Conservation (phyloP, 2,329 filamentous ascomycete genomes). For the Metarhizium robertsii region DNA sequence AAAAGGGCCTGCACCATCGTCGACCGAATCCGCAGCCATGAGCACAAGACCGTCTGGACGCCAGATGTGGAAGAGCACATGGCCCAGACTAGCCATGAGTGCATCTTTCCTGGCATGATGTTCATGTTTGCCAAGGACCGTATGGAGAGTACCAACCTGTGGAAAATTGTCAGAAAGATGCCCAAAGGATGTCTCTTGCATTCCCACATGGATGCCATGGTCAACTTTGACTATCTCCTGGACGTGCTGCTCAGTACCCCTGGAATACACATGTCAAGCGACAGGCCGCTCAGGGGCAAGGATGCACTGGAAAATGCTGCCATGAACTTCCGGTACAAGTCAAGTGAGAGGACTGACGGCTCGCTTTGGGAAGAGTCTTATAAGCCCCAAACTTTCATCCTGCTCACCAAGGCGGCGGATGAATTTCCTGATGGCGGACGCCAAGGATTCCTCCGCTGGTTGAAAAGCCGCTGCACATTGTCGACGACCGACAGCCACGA, state of each 20-base stretch:
- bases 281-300: conserved; percentile 44
- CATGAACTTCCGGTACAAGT: conserved; percentile 55
- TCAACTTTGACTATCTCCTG: conserved; percentile 75
- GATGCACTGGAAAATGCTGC: conserved; percentile 42
- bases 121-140: conserved; percentile 77
- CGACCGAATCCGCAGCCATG: conserved; percentile 65
- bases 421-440: conserved; percentile 66
- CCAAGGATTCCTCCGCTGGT: conserved; percentile 65
- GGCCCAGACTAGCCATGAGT: conserved; percentile 50
- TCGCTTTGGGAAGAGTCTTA: conserved; percentile 63
- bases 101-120: conserved; percentile 85
- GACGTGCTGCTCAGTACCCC: conserved; percentile 60
- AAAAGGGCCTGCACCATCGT: conserved; percentile 72
- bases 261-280: conserved; percentile 63
- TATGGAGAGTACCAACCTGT: conserved; percentile 78
- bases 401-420: conserved; percentile 55
- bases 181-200: conserved; percentile 83
- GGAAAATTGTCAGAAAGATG: conserved; percentile 76
- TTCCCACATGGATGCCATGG: conserved; percentile 85
- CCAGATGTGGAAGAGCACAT: conserved; percentile 61
- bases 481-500: conserved; percentile 62
- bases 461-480: conserved; percentile 64
- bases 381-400: conserved; percentile 44
- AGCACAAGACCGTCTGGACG: conserved; percentile 70
- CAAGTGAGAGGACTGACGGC: conserved; percentile 31